Evolutionary conservation across 371 early-diverging fungal species (phyloP), one percentile per base, ranked within the genome.

Genomic region (Funneliformis caledonium): DNA sequence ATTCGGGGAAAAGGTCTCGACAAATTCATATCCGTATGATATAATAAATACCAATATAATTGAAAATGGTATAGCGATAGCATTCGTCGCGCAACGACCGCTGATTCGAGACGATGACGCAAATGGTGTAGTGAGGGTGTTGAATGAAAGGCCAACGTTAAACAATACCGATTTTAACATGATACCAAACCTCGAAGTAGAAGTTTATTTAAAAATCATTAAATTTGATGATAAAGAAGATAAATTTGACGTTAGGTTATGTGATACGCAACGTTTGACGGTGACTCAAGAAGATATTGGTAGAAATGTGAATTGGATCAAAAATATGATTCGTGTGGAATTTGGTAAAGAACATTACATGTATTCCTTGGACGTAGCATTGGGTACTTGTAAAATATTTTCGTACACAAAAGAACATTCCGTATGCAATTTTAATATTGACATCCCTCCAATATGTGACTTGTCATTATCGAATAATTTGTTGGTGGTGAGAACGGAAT

Each of bases 351-450:
- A 64, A 33, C 14, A 64, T 64, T 64, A 31, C 26, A 64, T 64
- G 64, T 64, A 64, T 33, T 64, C 64, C 4, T 33, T 26, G 3
- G 14, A 64, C 26, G 33, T 64, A 31, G 6, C 64, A 4, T 64
- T 64, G 33, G 64, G 64, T 31, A 64, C 33, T 6, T 64, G 64
- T 64, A 64, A 64, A 64, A 64, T 64, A 64, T 64, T 31, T 64
- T 64, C 64, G 0, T 64, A 31, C 26, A 4, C 4, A 12, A 14
- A 4, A 19, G 5, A 2, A 22, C 26, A 62, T 26, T 11, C 22
- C 11, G 6, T 64, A 33, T 31, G 22, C 12, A 31, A 64, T 64
- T 64, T 64, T 64, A 64, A 64, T 64, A 11, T 64, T 33, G 14
- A 31, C 26, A 10, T 0, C 9, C 64, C 64, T 11, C 64, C 64